Evolutionary conservation across 2,329 filamentous ascomycete genomes (phyloP).

Genomic region (Sclerotinia glacialis): DNA sequence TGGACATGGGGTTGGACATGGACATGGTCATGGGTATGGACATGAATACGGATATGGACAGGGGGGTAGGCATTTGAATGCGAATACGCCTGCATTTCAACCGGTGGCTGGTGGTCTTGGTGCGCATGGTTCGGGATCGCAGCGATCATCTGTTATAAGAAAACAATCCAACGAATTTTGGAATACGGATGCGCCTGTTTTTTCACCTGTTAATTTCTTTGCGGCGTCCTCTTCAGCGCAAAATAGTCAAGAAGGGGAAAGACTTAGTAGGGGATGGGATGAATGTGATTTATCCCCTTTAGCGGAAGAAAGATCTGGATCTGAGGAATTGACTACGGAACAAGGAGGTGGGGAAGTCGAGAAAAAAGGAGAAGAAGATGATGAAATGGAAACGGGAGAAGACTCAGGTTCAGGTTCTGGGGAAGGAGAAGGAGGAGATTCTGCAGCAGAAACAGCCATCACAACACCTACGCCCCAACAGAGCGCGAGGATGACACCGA

Average conservation of each 20-base stretch:
- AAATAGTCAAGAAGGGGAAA: not conserved
- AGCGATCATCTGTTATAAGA: not conserved
- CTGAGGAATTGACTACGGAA: not conserved
- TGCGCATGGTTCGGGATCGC: not conserved
- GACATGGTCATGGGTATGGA: not conserved
- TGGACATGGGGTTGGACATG: not conserved
- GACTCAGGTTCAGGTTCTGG: not conserved
- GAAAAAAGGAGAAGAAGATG: not conserved
- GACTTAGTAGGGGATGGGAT: not conserved
- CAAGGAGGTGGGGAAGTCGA: not conserved
- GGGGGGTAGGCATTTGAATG: not conserved
- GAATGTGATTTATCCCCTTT: conserved; percentile 4
- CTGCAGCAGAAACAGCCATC: not conserved
- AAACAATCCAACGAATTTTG: conserved; percentile 1
- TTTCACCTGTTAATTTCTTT: not conserved
- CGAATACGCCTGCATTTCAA: not conserved
- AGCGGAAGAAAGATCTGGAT: not conserved
- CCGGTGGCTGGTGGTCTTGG: not conserved
- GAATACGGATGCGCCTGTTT: not conserved
- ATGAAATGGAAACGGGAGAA: not conserved
- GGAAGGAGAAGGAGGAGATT: not conserved
- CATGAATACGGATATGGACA: not conserved
- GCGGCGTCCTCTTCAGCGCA: not conserved
- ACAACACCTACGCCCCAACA: not conserved
- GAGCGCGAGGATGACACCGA: not conserved